These are phyloP conservation scores for Taphrina pruni DNA, from an alignment of 1,139 yeast species.

Conservation along the genomic window DNA sequence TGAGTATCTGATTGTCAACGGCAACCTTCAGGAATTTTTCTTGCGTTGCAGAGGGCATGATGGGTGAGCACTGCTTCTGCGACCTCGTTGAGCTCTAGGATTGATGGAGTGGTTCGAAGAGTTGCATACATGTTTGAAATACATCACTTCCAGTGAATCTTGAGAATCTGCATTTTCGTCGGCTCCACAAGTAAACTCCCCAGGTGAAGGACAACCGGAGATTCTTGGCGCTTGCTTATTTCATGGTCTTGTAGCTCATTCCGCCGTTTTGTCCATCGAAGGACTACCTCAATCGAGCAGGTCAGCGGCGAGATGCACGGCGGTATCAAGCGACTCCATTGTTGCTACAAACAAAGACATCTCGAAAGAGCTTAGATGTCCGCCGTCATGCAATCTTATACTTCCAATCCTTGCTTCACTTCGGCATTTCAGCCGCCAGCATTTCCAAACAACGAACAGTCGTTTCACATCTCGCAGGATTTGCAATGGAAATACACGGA, in stretches of 20 bases:
- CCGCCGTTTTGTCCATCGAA: no score
- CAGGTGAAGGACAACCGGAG: no score
- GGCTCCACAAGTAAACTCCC: no score
- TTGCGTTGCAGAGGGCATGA: conserved; percentile 35
- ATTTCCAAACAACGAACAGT: conserved; percentile 7
- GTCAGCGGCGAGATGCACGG: no score
- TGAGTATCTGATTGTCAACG: conserved; percentile 30
- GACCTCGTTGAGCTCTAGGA: background rate
- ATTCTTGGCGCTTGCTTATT: no score
- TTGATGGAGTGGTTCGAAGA: background rate
- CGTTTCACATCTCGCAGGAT: conserved; percentile 12
- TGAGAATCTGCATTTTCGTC: no score
- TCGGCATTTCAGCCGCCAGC: conserved; percentile 11
- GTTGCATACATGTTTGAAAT: background rate
- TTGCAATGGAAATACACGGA: conserved; percentile 32
- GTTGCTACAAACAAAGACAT: no score
- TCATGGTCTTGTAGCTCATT: no score
- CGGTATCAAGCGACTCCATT: no score
- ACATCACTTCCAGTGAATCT: no score
- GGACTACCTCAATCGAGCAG: no score
- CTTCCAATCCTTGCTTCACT: conserved; percentile 6
- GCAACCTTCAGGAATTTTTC: conserved; percentile 27
- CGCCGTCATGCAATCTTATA: background rate
- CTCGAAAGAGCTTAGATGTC: background rate
- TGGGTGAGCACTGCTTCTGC: background rate